Conservation (phyloP, 2,329 filamentous ascomycete species). For the Cladosporium sp. region DNA sequence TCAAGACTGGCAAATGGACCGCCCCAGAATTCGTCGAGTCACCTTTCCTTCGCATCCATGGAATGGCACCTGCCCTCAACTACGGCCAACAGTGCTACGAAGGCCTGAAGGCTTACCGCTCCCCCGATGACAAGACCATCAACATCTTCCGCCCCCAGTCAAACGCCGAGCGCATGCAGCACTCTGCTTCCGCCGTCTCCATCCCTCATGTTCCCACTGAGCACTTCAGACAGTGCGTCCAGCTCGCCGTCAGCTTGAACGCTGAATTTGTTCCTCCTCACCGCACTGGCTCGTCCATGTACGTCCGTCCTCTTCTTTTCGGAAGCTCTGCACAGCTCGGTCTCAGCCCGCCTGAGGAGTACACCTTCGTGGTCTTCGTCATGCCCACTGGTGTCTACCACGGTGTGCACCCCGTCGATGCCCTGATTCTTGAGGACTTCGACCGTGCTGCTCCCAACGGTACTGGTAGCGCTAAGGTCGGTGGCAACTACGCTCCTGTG, state of each 20-base stretch:
- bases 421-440: constrained; percentile 87
- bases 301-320: constrained; percentile 86
- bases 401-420: constrained; percentile 82
- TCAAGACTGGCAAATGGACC: constrained; percentile 74
- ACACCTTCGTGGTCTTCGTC: constrained; percentile 87
- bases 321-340: constrained; percentile 86
- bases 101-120: constrained; percentile 94
- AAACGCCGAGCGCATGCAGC: constrained; percentile 82
- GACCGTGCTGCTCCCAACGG: constrained; percentile 91
- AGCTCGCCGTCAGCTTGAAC: constrained; percentile 82
- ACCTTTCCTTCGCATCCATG: constrained; percentile 85
- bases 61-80: constrained; percentile 93
- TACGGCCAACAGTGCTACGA: constrained; percentile 98
- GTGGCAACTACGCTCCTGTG: constrained; percentile 94
- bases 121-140: constrained; percentile 68
- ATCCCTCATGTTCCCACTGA: constrained; percentile 78
- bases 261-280: constrained; percentile 90
- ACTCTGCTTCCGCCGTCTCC: constrained; percentile 80
- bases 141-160: constrained; percentile 84
- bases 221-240: constrained; percentile 74
- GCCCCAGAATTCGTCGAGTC: constrained; percentile 76
- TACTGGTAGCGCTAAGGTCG: constrained; percentile 88
- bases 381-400: constrained; percentile 94
- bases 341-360: constrained; percentile 84
- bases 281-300: constrained; percentile 86